These are phyloP conservation scores for Uromyces viciae-fabae DNA, from an alignment of 1,284 basidiomycete species.

Conservation along the genomic window DNA sequence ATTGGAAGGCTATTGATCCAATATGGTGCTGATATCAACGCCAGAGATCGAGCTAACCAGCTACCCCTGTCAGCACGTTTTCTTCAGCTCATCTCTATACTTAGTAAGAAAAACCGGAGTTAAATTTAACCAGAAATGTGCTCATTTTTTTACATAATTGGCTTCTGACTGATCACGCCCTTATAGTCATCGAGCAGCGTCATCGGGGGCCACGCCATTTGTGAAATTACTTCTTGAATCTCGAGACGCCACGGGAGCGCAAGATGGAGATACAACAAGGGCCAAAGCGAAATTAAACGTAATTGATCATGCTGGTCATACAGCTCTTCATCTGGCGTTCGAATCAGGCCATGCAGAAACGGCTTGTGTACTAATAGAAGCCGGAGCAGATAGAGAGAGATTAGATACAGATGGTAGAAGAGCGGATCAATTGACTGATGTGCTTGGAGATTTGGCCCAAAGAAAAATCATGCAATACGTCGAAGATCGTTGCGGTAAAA, in stretches of 20 bases:
- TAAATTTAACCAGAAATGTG: background rate
- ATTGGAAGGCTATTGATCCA: slow-evolving; percentile 78
- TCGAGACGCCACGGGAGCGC: slow-evolving; percentile 68
- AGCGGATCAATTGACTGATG: slow-evolving; percentile 78
- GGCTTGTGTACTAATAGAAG: slow-evolving; percentile 81
- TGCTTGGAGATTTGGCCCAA: slow-evolving; percentile 75
- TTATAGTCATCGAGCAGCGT: slow-evolving; percentile 81
- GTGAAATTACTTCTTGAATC: slow-evolving; percentile 72
- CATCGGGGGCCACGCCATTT: slow-evolving; percentile 82
- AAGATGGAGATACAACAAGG: slow-evolving; percentile 62
- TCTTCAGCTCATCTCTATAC: background rate
- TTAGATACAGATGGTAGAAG: slow-evolving; percentile 75
- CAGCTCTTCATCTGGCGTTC: slow-evolving; percentile 90
- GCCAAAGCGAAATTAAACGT: slow-evolving; percentile 71
- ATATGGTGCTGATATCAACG: slow-evolving; percentile 86
- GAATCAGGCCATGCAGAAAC: slow-evolving; percentile 87
- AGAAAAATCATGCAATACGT: slow-evolving; percentile 71
- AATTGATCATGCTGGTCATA: slow-evolving; percentile 67
- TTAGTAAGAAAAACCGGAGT: background rate
- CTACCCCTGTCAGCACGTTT: slow-evolving; percentile 67
- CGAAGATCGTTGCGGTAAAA: slow-evolving; percentile 64
- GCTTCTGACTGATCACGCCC: background rate
- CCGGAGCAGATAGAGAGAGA: slow-evolving; percentile 80
- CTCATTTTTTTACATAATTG: slow-evolving; percentile 16
- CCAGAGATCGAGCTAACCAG: slow-evolving; percentile 83